Conservation (phyloP, 192 early-diverging fungal genomes). For the Coemansia sp. region DNA sequence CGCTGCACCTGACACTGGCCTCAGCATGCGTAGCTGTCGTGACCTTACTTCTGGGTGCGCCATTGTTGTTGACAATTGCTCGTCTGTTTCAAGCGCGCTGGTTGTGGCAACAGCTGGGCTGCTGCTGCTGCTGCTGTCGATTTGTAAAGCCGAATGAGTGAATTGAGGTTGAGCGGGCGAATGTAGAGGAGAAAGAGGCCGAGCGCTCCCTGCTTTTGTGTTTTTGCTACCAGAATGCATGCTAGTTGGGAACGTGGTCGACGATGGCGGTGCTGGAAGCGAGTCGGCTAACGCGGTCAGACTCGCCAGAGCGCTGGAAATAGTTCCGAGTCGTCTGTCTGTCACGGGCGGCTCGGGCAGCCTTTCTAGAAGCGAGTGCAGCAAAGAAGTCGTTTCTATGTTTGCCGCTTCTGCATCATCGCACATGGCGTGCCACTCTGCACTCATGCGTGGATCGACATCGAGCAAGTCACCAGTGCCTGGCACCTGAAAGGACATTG, state of each 20-base stretch:
- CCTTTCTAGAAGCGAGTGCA: constrained; percentile 40
- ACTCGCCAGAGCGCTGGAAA: constrained; percentile 3
- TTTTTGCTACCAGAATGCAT: neutral
- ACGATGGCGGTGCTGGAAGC: constrained; percentile 20
- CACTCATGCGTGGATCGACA: neutral
- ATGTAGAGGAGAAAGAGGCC: neutral
- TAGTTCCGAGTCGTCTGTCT: neutral
- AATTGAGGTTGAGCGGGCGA: neutral
- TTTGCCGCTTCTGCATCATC: neutral
- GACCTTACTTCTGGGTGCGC: neutral
- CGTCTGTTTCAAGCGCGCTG: neutral
- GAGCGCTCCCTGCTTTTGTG: neutral
- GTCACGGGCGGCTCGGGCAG: constrained; percentile 39
- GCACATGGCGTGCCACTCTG: neutral
- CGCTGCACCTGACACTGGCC: neutral
- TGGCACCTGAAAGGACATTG: neutral
- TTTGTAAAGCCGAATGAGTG: neutral
- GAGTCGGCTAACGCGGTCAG: constrained; percentile 36
- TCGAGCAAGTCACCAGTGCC: neutral
- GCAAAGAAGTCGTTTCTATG: constrained; percentile 7
- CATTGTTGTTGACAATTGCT: neutral
- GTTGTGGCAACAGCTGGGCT: neutral
- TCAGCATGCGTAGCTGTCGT: neutral
- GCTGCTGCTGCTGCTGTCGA: neutral
- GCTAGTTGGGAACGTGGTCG: neutral